Conservation (phyloP, 2,329 filamentous ascomycete species). For the Alternaria sp. region DNA sequence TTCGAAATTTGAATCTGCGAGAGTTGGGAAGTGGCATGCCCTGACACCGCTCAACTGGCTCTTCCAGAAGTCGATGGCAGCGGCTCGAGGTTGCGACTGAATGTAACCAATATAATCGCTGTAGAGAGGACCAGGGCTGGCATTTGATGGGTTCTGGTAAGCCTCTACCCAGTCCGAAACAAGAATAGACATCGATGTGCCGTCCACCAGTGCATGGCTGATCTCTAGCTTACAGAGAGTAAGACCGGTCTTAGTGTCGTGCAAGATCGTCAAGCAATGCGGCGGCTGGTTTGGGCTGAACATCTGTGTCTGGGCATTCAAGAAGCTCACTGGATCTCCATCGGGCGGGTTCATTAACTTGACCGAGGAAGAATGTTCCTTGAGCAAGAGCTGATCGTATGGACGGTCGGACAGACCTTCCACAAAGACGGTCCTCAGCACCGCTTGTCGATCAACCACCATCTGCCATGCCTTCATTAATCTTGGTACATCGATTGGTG, state of each 20-base stretch:
- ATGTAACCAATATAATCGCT: conserved; percentile 27
- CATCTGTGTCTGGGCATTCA: background rate
- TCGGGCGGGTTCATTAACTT: background rate
- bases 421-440: conserved; percentile 29
- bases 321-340: background rate
- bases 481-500: conserved; percentile 9
- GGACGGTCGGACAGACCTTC: conserved; percentile 23
- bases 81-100: conserved; percentile 7
- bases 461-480: conserved; percentile 25
- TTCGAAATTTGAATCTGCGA: background rate
- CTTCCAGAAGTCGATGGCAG: conserved; percentile 24
- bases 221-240: conserved; percentile 27
- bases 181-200: conserved; percentile 19
- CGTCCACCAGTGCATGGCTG: conserved; percentile 31
- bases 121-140: conserved; percentile 18
- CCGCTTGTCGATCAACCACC: conserved; percentile 25
- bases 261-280: conserved; percentile 20
- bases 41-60: conserved; percentile 15
- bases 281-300: conserved; percentile 13
- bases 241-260: background rate
- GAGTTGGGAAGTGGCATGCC: conserved; percentile 23
- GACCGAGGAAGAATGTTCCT: conserved; percentile 12
- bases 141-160: conserved; percentile 16
- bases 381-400: conserved; percentile 26
- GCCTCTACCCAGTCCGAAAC: conserved; percentile 20